Conservation (phyloP, 164 flowering plant species). For the Nymphaea colorata region DNA sequence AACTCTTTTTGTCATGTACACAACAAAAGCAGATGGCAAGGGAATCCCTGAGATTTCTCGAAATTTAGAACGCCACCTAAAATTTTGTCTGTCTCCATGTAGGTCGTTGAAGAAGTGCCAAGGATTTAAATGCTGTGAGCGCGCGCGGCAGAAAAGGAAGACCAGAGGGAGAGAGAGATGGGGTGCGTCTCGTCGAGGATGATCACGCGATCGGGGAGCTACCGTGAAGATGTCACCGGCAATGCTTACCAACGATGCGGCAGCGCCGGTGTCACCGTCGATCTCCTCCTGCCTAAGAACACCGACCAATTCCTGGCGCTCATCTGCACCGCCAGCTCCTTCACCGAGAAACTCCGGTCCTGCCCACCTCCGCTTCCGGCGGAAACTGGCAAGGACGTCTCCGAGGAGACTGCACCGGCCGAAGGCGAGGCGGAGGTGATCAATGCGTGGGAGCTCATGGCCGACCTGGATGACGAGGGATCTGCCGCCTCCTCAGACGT, state of each 20-base stretch:
- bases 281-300: conserved; percentile 9
- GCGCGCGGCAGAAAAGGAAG: neutral
- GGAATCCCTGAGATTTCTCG: neutral
- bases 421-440: conserved; percentile 5
- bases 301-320: conserved; percentile 15
- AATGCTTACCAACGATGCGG: conserved; percentile 7
- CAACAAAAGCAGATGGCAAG: too few species aligned
- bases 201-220: conserved; percentile 14
- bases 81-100: neutral
- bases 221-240: conserved; percentile 11
- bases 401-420: neutral
- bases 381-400: neutral
- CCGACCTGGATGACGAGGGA: conserved; percentile 12
- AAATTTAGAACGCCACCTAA: neutral
- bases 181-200: conserved; percentile 26
- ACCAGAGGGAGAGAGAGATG: too few species aligned
- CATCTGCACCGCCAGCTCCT: conserved; percentile 12
- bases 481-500: neutral
- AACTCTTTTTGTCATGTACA: neutral
- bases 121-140: neutral
- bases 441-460: conserved; percentile 19
- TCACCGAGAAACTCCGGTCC: conserved; percentile 7
- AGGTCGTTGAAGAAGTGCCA: neutral
- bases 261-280: conserved; percentile 10
- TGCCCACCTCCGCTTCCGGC: neutral